phyloP scores from a whole-genome alignment of 768 basidiomycete genomes.

The Hygrophorus pudorinus region DNA sequence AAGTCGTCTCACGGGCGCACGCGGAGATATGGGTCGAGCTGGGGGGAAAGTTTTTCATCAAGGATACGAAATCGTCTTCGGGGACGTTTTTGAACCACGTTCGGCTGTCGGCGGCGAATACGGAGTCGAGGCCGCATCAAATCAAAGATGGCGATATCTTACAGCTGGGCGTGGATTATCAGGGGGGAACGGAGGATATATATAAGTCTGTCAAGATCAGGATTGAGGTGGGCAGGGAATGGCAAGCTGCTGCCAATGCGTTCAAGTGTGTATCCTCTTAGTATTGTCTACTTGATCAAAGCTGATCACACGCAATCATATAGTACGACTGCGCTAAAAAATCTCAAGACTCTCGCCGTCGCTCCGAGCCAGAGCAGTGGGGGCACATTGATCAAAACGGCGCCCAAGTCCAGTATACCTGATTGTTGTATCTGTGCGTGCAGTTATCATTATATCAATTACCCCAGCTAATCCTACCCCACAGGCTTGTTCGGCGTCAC shows the following conservation, averaged over 20 bases:
- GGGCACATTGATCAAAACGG: conserved; percentile 11
- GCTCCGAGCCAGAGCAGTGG: conserved; percentile 10
- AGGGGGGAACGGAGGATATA: conserved; percentile 93
- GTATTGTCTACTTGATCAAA: conserved; percentile 7
- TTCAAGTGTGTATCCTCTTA: conserved; percentile 60
- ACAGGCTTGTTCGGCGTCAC: conserved; percentile 71
- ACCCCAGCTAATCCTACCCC: conserved; percentile 5
- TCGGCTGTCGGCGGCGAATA: conserved; percentile 72
- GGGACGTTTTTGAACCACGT: conserved; percentile 97
- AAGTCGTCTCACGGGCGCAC: conserved; percentile 90
- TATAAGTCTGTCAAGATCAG: conserved; percentile 97
- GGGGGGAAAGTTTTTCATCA: conserved; percentile 70
- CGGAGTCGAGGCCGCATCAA: conserved; percentile 65
- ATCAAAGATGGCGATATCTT: conserved; percentile 91
- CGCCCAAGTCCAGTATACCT: conserved; percentile 37
- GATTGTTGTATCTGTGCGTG: conserved; percentile 91
- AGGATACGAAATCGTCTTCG: conserved; percentile 80
- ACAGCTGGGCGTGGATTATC: conserved; percentile 95
- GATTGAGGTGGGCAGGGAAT: conserved; percentile 80
- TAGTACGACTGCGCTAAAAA: conserved; percentile 64
- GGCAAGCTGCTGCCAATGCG: conserved; percentile 81
- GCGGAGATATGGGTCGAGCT: conserved; percentile 86
- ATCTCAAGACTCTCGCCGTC: conserved; percentile 61
- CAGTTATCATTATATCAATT: background rate
- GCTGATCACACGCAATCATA: conserved; percentile 2